Evolutionary conservation across 345 rosid species (phyloP), one percentile per base, ranked within the genome.

Genomic region (Arabis hirsuta): DNA sequence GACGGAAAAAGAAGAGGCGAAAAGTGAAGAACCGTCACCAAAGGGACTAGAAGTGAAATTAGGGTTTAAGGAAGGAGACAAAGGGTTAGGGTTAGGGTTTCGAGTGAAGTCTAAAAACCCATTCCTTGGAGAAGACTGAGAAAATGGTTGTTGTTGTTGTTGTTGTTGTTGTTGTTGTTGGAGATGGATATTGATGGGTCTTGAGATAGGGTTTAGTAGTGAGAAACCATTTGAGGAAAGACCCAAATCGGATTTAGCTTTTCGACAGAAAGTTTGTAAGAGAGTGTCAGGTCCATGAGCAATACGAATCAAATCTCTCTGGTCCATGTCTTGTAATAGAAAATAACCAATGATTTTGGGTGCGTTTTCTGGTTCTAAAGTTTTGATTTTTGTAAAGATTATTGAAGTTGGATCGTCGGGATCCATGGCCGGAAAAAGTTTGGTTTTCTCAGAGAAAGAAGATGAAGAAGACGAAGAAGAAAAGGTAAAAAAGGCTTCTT

Each of bases 261-360:
- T 85, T 14, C 73, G 29, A 69, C 89, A 76, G 50, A 89, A 77
- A 56, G 68, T 73, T 11, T 82, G 93, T 42, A 95, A 46, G 41
- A 83, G 78, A 62, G 83, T 31, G 32, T 86, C 90, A 2, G 95
- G 83, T 1, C 89, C 96, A 32, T 77, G 73, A 22, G 93, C 96
- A 43, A 90, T 70, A 29, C 90, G 85, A 55, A 83, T 53, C 87
- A 95, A 74, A 74, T 86, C 96, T 14, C 69, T 72, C 4, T 86
- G 86, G 26, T 67, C 69, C 4, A 84, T 72, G 83, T 83, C 96
- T 54, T 90, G 93, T 51, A 90, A 62, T 16, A 91, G 87, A 50
- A 95, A 80, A 66, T 82, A 91, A 27, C 94, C 96, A 86, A 91
- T 87, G 89, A 95, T 85, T 78, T 81, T 91, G 4, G 84, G 67